A percentile compares a stretch with the other conserved stretches of the same genome.
Evolutionary conservation across 345 rosid genomes (phyloP).

Genomic region (Populus ilicifolia): DNA sequence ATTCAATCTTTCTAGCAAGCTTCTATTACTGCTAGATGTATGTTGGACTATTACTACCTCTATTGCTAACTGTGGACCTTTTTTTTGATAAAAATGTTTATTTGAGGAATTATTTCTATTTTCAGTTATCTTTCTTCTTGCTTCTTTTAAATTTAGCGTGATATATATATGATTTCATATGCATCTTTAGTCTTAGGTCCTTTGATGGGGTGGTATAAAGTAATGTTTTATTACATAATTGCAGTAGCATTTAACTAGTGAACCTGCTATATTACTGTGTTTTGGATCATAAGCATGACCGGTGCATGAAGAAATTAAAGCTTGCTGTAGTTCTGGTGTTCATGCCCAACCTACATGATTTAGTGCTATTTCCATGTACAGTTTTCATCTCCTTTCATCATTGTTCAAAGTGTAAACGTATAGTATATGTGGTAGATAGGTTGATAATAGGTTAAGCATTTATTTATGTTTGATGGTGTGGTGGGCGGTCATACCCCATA

Average conservation of each 20-base stretch:
- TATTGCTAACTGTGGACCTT: conserved; percentile 22
- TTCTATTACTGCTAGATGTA: conserved; percentile 56
- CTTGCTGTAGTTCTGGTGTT: conserved; percentile 2
- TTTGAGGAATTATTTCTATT: conserved; percentile 17
- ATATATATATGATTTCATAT: background rate
- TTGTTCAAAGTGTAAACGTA: conserved; percentile 10
- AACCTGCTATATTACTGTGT: conserved; percentile 5
- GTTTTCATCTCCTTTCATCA: background rate
- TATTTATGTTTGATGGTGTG: conserved; percentile 33
- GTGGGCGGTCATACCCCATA: conserved; percentile 41
- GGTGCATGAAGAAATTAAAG: background rate
- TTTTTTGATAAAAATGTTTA: conserved; percentile 15
- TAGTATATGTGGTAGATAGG: conserved; percentile 15
- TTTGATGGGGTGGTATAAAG: background rate
- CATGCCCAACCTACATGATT: background rate
- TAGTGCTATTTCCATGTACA: background rate
- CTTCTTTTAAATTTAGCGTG: background rate
- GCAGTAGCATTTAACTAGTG: background rate
- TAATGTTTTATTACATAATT: background rate
- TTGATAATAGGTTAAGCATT: conserved; percentile 23
- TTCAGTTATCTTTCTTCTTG: background rate
- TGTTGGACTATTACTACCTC: conserved; percentile 43
- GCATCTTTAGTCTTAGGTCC: background rate
- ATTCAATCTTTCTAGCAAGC: conserved; percentile 50
- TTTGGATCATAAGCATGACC: conserved; percentile 7